Percentiles rank a stretch among this genome's conserved stretches.
phyloP scores from a whole-genome alignment of 2,329 filamentous ascomycete genomes.

The Colletotrichum sp. region DNA sequence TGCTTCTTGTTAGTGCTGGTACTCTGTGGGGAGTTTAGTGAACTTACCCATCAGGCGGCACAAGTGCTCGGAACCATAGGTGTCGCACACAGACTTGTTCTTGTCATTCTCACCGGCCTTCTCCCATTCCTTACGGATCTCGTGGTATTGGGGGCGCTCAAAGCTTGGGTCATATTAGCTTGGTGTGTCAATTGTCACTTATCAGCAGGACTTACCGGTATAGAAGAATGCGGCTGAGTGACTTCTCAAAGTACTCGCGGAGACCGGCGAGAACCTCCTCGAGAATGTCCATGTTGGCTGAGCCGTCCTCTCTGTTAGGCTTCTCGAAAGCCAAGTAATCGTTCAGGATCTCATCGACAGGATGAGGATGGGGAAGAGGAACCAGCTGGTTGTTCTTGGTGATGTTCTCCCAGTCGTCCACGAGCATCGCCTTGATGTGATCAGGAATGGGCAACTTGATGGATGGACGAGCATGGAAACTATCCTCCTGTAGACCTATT shows the following conservation, averaged over 20 bases:
- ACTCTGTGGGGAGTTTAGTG: neutral
- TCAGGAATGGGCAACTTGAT: conserved; percentile 89
- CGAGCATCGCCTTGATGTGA: conserved; percentile 86
- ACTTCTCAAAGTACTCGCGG: conserved; percentile 93
- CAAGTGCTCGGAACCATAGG: conserved; percentile 93
- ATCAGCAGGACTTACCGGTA: conserved; percentile 61
- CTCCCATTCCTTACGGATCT: conserved; percentile 75
- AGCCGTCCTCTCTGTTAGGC: conserved; percentile 67
- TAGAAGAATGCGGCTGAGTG: conserved; percentile 84
- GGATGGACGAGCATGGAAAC: conserved; percentile 81
- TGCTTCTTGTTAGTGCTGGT: conserved; percentile 39
- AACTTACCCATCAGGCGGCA: conserved; percentile 83
- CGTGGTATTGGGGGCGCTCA: conserved; percentile 86
- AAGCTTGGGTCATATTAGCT: conserved; percentile 60
- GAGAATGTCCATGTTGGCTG: conserved; percentile 81
- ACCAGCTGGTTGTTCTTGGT: conserved; percentile 95
- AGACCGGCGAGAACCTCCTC: conserved; percentile 88
- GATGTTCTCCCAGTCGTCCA: conserved; percentile 99
- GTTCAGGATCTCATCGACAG: conserved; percentile 79
- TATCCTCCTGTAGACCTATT: conserved; percentile 72
- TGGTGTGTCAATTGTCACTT: neutral
- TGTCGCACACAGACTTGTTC: conserved; percentile 76
- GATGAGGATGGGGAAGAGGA: conserved; percentile 76
- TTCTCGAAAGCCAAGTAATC: conserved; percentile 79
- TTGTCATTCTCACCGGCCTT: conserved; percentile 65